Evolutionary conservation across 2,329 filamentous ascomycete genomes (phyloP).

Genomic region (Nemania serpens): DNA sequence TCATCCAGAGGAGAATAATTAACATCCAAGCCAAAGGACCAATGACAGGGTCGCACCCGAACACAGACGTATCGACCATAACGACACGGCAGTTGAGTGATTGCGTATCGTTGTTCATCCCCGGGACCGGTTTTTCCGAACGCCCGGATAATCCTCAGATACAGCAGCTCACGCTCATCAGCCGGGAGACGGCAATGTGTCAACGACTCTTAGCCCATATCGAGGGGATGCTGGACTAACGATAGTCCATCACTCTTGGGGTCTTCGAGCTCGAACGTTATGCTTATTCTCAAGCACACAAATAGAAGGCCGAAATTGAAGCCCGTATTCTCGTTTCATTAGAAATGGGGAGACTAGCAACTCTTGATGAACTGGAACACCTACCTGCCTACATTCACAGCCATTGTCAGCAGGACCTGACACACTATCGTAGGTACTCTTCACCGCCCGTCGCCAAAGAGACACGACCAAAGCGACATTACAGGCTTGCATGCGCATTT

Average conservation of each 20-base stretch:
- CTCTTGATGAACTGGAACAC: constrained; percentile 7
- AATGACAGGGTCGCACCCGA: constrained; percentile 23
- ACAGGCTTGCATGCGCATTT: constrained; percentile 11
- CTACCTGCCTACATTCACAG: constrained; percentile 1
- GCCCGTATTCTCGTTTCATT: background rate
- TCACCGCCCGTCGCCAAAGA: constrained; percentile 7
- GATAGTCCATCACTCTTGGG: constrained; percentile 8
- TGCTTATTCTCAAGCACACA: constrained; percentile 5
- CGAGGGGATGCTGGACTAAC: constrained; percentile 13
- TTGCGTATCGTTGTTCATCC: constrained; percentile 29
- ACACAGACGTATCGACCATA: constrained; percentile 26
- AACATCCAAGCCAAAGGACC: constrained; percentile 22
- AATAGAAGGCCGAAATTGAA: constrained; percentile 10
- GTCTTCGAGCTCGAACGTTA: constrained; percentile 12
- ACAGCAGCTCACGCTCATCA: constrained; percentile 17
- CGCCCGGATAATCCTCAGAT: constrained; percentile 26
- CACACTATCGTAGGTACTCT: constrained; percentile 1
- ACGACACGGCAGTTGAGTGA: constrained; percentile 36
- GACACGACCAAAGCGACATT: constrained; percentile 9
- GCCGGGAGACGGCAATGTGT: constrained; percentile 19
- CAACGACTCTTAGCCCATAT: constrained; percentile 16
- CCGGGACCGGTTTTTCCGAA: constrained; percentile 33
- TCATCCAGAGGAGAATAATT: constrained; percentile 37
- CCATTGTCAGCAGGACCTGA: constrained; percentile 9
- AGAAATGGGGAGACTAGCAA: constrained; percentile 6